A percentile compares a stretch with the other conserved stretches of the same genome.
Conservation (phyloP, 257 asterid species). For the Nicotiana noctiflora region DNA sequence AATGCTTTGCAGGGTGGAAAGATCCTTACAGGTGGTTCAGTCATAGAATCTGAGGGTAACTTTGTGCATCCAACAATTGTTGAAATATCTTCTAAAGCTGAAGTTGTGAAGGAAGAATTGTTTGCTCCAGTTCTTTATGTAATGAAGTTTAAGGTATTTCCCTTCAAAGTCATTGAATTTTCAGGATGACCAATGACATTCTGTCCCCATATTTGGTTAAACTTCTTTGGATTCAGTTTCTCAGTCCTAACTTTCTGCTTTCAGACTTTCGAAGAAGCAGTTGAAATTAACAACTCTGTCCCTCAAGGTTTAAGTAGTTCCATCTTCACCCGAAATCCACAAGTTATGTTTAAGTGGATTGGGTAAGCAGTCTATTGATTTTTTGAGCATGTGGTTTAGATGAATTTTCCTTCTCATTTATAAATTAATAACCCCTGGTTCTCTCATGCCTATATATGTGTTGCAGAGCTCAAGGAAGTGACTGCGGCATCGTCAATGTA, state of each 20-base stretch:
- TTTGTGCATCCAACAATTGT: conserved; percentile 93
- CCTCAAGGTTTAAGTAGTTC: conserved; percentile 99
- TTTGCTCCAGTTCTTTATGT: conserved; percentile 97
- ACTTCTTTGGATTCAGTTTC: not conserved
- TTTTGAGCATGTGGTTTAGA: not conserved
- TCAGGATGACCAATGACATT: not conserved
- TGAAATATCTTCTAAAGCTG: conserved; percentile 61
- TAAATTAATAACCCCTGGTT: not conserved
- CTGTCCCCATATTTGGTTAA: not conserved
- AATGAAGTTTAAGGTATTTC: conserved; percentile 77
- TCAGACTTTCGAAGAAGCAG: conserved; percentile 89
- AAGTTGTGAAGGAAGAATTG: conserved; percentile 84
- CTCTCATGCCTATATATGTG: not conserved
- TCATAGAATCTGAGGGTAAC: conserved; percentile 68
- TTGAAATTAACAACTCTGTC: conserved; percentile 86
- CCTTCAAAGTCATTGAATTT: not conserved
- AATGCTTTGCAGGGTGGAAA: conserved; percentile 69
- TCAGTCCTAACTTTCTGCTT: conserved; percentile 10
- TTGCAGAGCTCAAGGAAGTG: conserved; percentile 87
- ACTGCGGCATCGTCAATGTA: conserved; percentile 95
- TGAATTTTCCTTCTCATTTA: not conserved
- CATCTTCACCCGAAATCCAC: conserved; percentile 85
- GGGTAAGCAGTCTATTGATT: conserved; percentile 52
- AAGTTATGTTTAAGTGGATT: conserved; percentile 79
- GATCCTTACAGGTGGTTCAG: conserved; percentile 69